A percentile compares a stretch with the other conserved stretches of the same genome.
Conservation (phyloP, 768 basidiomycete genomes). For the Lanmaoa pseudosensibilis region DNA sequence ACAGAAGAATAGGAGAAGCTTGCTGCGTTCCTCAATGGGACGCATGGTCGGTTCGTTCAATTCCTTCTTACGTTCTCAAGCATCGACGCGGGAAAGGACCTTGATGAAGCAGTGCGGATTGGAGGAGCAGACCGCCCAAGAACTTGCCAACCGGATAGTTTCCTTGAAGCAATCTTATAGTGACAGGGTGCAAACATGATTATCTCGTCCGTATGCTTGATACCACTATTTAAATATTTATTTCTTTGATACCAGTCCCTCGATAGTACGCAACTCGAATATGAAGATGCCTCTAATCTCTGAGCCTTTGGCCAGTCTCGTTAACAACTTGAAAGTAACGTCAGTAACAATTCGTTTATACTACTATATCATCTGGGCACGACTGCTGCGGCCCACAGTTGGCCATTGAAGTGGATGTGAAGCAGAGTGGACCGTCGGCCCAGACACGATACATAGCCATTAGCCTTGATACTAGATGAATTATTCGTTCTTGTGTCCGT, state of each 20-base stretch:
- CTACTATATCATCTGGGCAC: neutral
- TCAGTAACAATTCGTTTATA: neutral
- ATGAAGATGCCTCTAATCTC: neutral
- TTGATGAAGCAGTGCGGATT: conserved; percentile 22
- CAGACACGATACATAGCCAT: neutral
- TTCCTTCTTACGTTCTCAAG: conserved; percentile 11
- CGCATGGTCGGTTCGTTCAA: conserved; percentile 4
- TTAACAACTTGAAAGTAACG: neutral
- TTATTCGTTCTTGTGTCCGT: no score
- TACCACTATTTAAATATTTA: neutral
- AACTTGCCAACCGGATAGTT: conserved; percentile 18
- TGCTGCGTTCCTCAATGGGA: conserved; percentile 11
- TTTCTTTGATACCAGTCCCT: neutral
- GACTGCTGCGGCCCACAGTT: neutral
- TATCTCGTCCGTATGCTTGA: neutral
- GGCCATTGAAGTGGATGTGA: no score
- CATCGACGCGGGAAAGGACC: conserved; percentile 7
- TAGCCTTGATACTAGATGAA: neutral
- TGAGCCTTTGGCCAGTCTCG: neutral
- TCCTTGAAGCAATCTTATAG: neutral
- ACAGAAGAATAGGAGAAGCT: conserved; percentile 5
- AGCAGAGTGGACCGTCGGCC: no score
- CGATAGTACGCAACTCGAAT: neutral
- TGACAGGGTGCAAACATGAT: neutral
- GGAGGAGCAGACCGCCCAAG: conserved; percentile 20